Conservation (phyloP, 345 rosid genomes). For the Dipteronia sinensis region DNA sequence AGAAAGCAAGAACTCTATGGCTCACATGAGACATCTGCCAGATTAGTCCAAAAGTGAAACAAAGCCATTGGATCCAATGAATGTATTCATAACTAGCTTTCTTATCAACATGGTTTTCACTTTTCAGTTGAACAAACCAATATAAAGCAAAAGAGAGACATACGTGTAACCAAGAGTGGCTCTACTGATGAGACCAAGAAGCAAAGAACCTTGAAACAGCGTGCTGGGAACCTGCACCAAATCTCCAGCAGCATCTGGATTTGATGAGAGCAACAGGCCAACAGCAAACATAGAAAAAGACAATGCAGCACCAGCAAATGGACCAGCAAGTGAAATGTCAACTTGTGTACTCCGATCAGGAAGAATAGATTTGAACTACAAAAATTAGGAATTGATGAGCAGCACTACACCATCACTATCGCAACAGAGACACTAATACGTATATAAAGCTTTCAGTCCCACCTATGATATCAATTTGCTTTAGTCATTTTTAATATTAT, state of each 20-base stretch:
- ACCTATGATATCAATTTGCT: neutral
- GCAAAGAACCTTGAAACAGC: constrained; percentile 93
- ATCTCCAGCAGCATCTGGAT: constrained; percentile 72
- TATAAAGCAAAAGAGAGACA: constrained; percentile 39
- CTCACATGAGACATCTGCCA: constrained; percentile 8
- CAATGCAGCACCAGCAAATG: constrained; percentile 87
- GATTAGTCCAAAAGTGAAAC: constrained; percentile 12
- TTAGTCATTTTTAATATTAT: constrained; percentile 1
- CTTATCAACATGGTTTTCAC: neutral
- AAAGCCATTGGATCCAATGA: neutral
- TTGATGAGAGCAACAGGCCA: constrained; percentile 84
- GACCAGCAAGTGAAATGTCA: constrained; percentile 89
- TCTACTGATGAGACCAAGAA: constrained; percentile 94
- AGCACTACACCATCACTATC: neutral
- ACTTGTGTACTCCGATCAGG: constrained; percentile 92
- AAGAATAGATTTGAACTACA: constrained; percentile 92
- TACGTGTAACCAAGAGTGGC: constrained; percentile 86
- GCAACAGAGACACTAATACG: neutral
- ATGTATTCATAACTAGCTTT: constrained; percentile 9
- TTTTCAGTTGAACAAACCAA: constrained; percentile 22
- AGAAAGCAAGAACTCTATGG: neutral
- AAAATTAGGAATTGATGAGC: constrained; percentile 16
- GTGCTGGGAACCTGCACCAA: constrained; percentile 90
- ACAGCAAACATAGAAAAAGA: constrained; percentile 86
- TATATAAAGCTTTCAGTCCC: neutral